Conservation (phyloP, 257 asterid genomes). For the Salvia rosmarinus region DNA sequence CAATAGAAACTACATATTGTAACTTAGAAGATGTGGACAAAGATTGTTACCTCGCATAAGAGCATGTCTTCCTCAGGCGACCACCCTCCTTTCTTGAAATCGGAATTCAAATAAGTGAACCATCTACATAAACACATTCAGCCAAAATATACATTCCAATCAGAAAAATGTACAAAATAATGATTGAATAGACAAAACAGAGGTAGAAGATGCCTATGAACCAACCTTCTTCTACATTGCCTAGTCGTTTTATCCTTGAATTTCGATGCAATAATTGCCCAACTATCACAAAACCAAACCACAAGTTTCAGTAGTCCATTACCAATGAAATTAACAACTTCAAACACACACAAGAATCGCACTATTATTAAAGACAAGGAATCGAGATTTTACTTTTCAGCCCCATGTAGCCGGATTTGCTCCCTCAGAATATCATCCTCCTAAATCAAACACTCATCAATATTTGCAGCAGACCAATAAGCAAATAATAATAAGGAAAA, state of each 20-base stretch:
- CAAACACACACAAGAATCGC: slow-evolving; percentile 34
- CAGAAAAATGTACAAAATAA: slow-evolving; percentile 16
- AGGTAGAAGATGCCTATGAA: slow-evolving; percentile 22
- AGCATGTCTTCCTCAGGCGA: slow-evolving; percentile 98
- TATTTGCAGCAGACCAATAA: slow-evolving; percentile 28
- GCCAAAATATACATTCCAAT: slow-evolving; percentile 23
- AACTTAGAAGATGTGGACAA: slow-evolving; percentile 7
- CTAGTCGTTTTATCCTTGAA: slow-evolving; percentile 96
- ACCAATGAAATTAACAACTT: slow-evolving; percentile 2
- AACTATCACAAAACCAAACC: slow-evolving; percentile 54
- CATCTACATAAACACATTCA: slow-evolving; percentile 58
- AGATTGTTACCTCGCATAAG: slow-evolving; percentile 74
- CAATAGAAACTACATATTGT: slow-evolving; percentile 15
- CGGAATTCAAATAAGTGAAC: slow-evolving; percentile 98
- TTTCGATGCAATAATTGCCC: slow-evolving; percentile 90
- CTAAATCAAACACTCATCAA: slow-evolving; percentile 51
- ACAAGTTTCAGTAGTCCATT: slow-evolving; percentile 28
- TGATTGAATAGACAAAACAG: slow-evolving; percentile 28
- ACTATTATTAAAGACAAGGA: slow-evolving; percentile 27
- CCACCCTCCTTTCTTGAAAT: slow-evolving; percentile 99
- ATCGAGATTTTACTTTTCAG: slow-evolving; percentile 69
- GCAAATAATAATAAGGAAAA: background rate
- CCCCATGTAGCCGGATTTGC: slow-evolving; percentile 88
- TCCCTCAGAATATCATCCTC: slow-evolving; percentile 96
- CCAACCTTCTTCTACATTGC: slow-evolving; percentile 97